Conservation (phyloP, 345 rosid genomes). For the Dovyalis caffra region DNA sequence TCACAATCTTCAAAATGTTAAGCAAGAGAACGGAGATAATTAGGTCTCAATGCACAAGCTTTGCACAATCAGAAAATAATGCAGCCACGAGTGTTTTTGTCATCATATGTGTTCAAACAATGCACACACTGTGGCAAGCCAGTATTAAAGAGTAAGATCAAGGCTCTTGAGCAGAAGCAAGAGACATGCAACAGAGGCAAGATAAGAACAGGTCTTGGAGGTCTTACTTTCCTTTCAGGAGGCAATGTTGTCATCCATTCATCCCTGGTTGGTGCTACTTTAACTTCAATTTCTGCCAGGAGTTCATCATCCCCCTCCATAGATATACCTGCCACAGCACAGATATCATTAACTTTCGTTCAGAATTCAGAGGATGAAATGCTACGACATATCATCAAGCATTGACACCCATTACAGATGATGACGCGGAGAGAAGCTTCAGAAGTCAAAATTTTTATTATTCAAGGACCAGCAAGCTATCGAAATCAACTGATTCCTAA, state of each 20-base stretch:
- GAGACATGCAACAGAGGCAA: not conserved
- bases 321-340: conserved; percentile 61
- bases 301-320: conserved; percentile 98
- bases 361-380: conserved; percentile 10
- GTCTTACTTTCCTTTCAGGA: conserved; percentile 81
- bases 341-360: not conserved
- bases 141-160: not conserved
- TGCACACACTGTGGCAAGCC: not conserved
- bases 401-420: too few relatives aligned
- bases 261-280: conserved; percentile 66
- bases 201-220: not conserved
- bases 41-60: too few relatives aligned
- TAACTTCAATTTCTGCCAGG: conserved; percentile 62
- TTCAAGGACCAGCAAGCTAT: too few relatives aligned
- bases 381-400: conserved; percentile 1
- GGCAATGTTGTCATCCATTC: conserved; percentile 99
- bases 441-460: too few relatives aligned
- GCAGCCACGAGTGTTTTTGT: too few relatives aligned
- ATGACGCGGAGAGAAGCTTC: too few relatives aligned
- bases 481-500: too few relatives aligned
- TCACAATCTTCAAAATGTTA: too few relatives aligned
- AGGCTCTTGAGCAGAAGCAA: not conserved
- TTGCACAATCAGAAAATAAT: too few relatives aligned
- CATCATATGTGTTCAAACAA: not conserved
- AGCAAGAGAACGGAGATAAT: too few relatives aligned